Evolutionary conservation across 176 grass and related monocot species (phyloP), one percentile per base, ranked within the genome.

Genomic region (Chloris gayana): DNA sequence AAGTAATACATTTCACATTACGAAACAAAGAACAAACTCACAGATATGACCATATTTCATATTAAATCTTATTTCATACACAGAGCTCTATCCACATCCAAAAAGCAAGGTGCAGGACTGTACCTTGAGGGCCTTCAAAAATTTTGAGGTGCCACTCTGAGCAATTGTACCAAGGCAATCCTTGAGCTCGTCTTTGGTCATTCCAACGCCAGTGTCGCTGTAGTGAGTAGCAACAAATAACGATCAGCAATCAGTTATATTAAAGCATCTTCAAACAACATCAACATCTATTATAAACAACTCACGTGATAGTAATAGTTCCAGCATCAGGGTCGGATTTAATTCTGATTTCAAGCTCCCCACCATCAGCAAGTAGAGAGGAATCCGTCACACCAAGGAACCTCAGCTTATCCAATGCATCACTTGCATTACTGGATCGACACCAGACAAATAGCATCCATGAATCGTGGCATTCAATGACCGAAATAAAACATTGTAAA

Each of bases 131-230:
- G 88, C 91, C 41, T 93, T 91, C 72, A 95, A 88, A 80, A 99
- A 99, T 47, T 93, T 99, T 59, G 90, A 95, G 30, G 96, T 99
- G 9, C 96, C 96, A 84, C 96, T 95, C 75, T 99, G 96, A 27
- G 96, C 96, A 57, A 99, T 95, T 38, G 90, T 99, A 37, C 96
- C 96, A 70, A 99, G 96, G 82, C 96, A 99, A 77, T 99, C 92
- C 67, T 95, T 89, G 64, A 99, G 92, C 67, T 99, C 96, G 33
- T 95, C 90, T 83, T 99, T 99, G 29, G 96, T 99, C 96, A 99
- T 99, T 67, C 96, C 96, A 89, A 95, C 85, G 54, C 96, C 92
- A 86, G 79, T 93, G 42, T 99, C 96, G 65, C 96, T 99, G 79
- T 35, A 64, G 11, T 61, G 4, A 29, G 24, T 14, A 61, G 15